Evolutionary conservation across 148 eudicot species (phyloP), one percentile per base, ranked within the genome.

Genomic region (Amaranthus hypochondriacus): DNA sequence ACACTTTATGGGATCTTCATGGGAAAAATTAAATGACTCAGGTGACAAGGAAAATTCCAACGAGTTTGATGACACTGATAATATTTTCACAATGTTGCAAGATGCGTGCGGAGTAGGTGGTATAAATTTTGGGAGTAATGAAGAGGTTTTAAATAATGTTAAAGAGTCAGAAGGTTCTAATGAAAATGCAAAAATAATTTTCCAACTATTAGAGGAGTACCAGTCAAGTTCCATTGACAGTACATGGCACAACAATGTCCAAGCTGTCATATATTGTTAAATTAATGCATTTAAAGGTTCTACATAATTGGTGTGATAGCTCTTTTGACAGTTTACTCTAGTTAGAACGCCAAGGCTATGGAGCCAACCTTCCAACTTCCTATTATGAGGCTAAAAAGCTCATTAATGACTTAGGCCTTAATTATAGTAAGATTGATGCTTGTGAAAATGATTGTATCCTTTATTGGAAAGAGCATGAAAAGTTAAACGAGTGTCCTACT

Each of bases 361-460:
- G 39, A 28, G 39, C 39, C 39, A 28, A 28, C 39, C 39, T 28
- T 28, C 39, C 39, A 28, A 28, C 39, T 28, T 28, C 39, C 39
- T 28, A 28, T 28, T 28, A 28, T 28, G 39, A 28, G 39, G 39
- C 39, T 28, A 28, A 28, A 28, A 28, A 28, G 39, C 39, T 28
- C 39, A 28, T 28, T 28, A 28, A 28, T 28, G 39, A 28, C 39
- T 28, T 28, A 28, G 39, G 39, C 39, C 39, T 28, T 50, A 53
- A 67, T 9, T 67, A 44, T 76, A 49, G 67, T 9, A 77, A 68
- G 72, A 77, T 81, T 71, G 66, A 68, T 67, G 74, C 77, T 5
- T 73, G 77, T 49, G 15, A 6, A 76, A 72, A 39, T 76, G 68
- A 39, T 3, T 81, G 79, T 68, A 39, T 42, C 58, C 10, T 39